Base-by-base conservation (phyloP, 495 filamentous ascomycete genomes). In the Aspergillus olivimuriae region DNA sequence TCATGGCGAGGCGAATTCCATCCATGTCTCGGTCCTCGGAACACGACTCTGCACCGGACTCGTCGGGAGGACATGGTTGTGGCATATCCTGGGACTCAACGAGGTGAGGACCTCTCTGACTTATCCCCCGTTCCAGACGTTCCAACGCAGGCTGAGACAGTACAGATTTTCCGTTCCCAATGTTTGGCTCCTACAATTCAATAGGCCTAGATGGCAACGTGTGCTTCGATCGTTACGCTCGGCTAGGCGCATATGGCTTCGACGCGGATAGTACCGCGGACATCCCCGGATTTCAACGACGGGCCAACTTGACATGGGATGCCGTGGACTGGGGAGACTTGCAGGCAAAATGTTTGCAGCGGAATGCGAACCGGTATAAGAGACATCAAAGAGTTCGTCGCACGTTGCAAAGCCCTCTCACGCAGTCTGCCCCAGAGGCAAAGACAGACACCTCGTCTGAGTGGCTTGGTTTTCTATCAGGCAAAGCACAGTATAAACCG, bases 271-370 rank as follows among this genome's bases (percentile, higher is more conserved):
- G 11, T 28, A 28, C 24, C 20, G 48, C 50, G 4, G 47, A 53
- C 12, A 36, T 58, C 5, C 48, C 48, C 5, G 51, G 48, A n/a
- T 51, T 51, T 19, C 39, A 36, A 6, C 50, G 47, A 9, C 55
- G 56, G 8, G 26, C 46, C 0, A 52, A 51, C 9, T 53, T 82
- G n/a, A 61, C 81, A 12, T 92, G 86, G 86, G 65, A 78, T 20
- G 62, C 62, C 0, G 75, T 89, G 17, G 68, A 78, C 40, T 95
- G 89, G 89, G 78, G 81, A 7, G 48, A 70, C 3, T 62, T 94
- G 4, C 86, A 91, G 56, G 54, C 72, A 12, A 51, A 73, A 12
- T 95, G 89, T 48, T 39, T 77, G 0, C 55, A 74, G 37, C 58
- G 58, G 30, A 94, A 94, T 55, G 63, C 70, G 34, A 70, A 74